Percentiles rank a stretch among this genome's conserved stretches.
phyloP scores from a whole-genome alignment of 306 rosid species.

The Medicago arabica region DNA sequence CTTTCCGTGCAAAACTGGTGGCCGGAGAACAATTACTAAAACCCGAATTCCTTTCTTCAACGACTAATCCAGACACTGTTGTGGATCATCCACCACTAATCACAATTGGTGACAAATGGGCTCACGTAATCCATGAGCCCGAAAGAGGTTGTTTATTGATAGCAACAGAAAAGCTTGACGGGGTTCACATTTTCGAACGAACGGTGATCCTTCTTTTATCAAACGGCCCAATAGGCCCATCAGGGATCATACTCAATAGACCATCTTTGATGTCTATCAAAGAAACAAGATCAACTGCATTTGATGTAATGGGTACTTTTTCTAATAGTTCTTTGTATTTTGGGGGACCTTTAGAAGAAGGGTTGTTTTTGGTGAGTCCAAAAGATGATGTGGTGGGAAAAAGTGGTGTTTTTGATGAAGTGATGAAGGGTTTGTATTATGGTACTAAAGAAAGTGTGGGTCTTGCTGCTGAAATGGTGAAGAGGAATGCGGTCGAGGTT shows the following conservation, averaged over 20 bases:
- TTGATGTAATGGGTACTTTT: constrained; percentile 69
- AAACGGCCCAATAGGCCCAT: constrained; percentile 74
- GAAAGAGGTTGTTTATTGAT: constrained; percentile 89
- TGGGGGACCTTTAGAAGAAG: constrained; percentile 88
- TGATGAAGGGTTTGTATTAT: constrained; percentile 82
- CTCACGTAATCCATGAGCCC: constrained; percentile 78
- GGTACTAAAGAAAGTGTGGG: constrained; percentile 85
- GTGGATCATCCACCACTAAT: constrained; percentile 50
- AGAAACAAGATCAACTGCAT: constrained; percentile 72
- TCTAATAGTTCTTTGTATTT: constrained; percentile 75
- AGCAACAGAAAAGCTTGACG: constrained; percentile 79
- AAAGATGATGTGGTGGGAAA: constrained; percentile 55
- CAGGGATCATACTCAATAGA: constrained; percentile 77
- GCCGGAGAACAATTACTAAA: constrained; percentile 55
- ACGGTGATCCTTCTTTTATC: constrained; percentile 75
- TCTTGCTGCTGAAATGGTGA: constrained; percentile 85
- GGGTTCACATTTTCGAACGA: constrained; percentile 86
- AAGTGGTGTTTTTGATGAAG: constrained; percentile 83
- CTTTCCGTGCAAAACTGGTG: constrained; percentile 84
- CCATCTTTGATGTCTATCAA: constrained; percentile 90
- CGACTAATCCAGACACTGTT: constrained; percentile 55
- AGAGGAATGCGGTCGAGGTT: constrained; percentile 64
- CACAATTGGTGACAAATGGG: constrained; percentile 83
- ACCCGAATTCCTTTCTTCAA: constrained; percentile 41
- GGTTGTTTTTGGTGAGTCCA: constrained; percentile 72